A percentile compares a stretch with the other conserved stretches of the same genome.
These are phyloP conservation scores for Talaromyces marneffei DNA, from an alignment of 2,329 filamentous ascomycete genomes.

Conservation along the genomic window DNA sequence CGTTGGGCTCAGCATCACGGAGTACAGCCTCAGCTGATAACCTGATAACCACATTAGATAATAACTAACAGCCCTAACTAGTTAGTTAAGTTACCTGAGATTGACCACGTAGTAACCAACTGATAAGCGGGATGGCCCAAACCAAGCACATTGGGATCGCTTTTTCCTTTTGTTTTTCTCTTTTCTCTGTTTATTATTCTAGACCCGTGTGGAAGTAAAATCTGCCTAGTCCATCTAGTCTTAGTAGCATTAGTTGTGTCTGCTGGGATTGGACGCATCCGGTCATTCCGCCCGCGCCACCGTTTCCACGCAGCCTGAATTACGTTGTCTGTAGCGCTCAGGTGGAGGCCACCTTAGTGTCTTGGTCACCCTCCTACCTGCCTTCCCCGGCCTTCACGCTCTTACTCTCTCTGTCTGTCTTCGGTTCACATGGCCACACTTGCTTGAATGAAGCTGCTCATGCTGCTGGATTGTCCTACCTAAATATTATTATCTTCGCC, in stretches of 20 bases:
- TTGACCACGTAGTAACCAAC: no score
- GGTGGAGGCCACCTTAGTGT: slow-evolving; percentile 12
- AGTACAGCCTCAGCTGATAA: not conserved
- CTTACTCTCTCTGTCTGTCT: slow-evolving; percentile 11
- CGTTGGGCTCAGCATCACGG: not conserved
- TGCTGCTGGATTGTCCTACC: not conserved
- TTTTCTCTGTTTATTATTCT: not conserved
- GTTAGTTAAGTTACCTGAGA: no score
- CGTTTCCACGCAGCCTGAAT: slow-evolving; percentile 20
- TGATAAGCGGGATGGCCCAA: not conserved
- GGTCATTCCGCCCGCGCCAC: slow-evolving; percentile 19
- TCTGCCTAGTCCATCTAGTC: no score
- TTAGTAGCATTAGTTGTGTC: not conserved
- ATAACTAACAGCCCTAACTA: not conserved
- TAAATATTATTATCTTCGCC: not conserved
- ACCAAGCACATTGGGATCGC: not conserved
- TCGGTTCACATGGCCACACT: slow-evolving; percentile 26
- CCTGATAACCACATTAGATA: no score
- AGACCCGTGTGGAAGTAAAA: not conserved
- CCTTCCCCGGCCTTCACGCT: not conserved
- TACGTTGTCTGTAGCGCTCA: slow-evolving; percentile 6
- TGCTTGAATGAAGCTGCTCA: not conserved
- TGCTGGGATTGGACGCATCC: slow-evolving; percentile 14
- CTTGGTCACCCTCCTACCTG: not conserved
- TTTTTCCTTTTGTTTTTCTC: not conserved